Conservation (phyloP, 805 yeast genomes). For the Scheffersomyces stipitis region DNA sequence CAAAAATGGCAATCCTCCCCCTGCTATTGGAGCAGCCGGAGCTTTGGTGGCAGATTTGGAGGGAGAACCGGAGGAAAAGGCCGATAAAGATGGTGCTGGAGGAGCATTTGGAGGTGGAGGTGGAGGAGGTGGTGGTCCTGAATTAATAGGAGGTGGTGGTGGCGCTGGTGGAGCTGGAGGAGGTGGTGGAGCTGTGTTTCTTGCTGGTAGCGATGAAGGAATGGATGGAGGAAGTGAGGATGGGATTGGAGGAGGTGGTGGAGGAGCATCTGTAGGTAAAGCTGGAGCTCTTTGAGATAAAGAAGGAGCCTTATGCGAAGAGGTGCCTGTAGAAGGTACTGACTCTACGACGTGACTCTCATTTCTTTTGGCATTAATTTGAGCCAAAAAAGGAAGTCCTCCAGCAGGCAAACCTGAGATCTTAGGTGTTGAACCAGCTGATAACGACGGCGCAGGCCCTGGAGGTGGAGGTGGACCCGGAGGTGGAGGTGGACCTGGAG, state of each 20-base stretch:
- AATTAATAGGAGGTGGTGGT: slow-evolving; percentile 3
- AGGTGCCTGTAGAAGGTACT: slow-evolving; percentile 3
- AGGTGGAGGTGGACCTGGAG: slow-evolving; percentile 16
- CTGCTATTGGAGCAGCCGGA: slow-evolving; percentile 23
- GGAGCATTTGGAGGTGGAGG: slow-evolving; percentile 6
- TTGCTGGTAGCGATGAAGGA: slow-evolving; percentile 15
- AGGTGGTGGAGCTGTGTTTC: slow-evolving; percentile 20
- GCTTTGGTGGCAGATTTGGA: slow-evolving; percentile 9
- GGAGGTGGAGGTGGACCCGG: slow-evolving; percentile 18
- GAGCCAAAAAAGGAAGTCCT: slow-evolving; percentile 56
- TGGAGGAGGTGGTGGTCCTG: slow-evolving; percentile 14
- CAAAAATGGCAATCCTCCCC: slow-evolving; percentile 46
- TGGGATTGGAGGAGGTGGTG: slow-evolving; percentile 13
- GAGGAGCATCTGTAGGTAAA: slow-evolving; percentile 17
- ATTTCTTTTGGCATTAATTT: slow-evolving; percentile 55
- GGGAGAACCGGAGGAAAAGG: slow-evolving; percentile 16
- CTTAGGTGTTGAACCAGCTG: slow-evolving; percentile 17
- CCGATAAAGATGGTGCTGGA: slow-evolving; percentile 15
- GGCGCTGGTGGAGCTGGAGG: slow-evolving; percentile 16
- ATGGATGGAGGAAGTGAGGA: slow-evolving; percentile 20
- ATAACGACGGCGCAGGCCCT: slow-evolving; percentile 1
- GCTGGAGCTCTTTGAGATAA: slow-evolving; percentile 25
- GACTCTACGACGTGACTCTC: slow-evolving; percentile 51
- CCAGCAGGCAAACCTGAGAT: slow-evolving; percentile 18
- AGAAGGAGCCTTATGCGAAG: slow-evolving; percentile 2